Evolutionary conservation across 805 yeast species (phyloP).

Genomic region (Zygotorulaspora chibaensis): DNA sequence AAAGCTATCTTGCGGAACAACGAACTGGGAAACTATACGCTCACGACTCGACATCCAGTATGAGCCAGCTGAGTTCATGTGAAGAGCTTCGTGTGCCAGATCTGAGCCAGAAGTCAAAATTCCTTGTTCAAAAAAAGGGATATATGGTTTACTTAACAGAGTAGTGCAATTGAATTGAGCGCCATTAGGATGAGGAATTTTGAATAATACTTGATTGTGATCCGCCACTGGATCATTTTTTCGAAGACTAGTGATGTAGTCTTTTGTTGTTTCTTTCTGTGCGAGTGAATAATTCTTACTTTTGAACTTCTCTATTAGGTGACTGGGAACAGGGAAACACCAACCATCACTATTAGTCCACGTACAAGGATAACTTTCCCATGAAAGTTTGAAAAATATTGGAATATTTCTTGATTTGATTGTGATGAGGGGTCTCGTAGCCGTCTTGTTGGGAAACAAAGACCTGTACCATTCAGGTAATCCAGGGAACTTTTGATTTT

Average conservation of each 20-base stretch:
- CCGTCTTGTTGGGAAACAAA: slow-evolving; percentile 38
- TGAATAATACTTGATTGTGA: slow-evolving; percentile 42
- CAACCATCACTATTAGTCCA: slow-evolving; percentile 84
- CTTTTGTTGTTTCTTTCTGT: slow-evolving; percentile 16
- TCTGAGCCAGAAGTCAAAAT: slow-evolving; percentile 64
- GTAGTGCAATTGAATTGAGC: slow-evolving; percentile 66
- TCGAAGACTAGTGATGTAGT: slow-evolving; percentile 13
- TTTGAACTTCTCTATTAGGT: slow-evolving; percentile 30
- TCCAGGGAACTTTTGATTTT: slow-evolving; percentile 79
- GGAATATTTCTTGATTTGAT: slow-evolving; percentile 75
- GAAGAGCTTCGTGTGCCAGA: slow-evolving; percentile 71
- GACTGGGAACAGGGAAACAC: slow-evolving; percentile 64
- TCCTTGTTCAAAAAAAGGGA: slow-evolving; percentile 68
- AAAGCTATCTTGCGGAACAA: slow-evolving; percentile 50
- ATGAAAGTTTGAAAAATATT: slow-evolving; percentile 64
- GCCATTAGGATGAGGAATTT: slow-evolving; percentile 87
- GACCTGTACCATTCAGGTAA: slow-evolving; percentile 91
- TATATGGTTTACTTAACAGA: slow-evolving; percentile 71
- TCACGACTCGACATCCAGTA: slow-evolving; percentile 93
- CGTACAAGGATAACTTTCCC: slow-evolving; percentile 79
- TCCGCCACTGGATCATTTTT: slow-evolving; percentile 10
- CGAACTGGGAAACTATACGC: slow-evolving; percentile 80
- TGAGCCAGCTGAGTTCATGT: slow-evolving; percentile 73
- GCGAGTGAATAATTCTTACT: slow-evolving; percentile 37
- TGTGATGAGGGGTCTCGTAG: slow-evolving; percentile 52